These are phyloP conservation scores for Pelargonium citronellum DNA, from an alignment of 441 rosid genomes.

Conservation along the genomic window DNA sequence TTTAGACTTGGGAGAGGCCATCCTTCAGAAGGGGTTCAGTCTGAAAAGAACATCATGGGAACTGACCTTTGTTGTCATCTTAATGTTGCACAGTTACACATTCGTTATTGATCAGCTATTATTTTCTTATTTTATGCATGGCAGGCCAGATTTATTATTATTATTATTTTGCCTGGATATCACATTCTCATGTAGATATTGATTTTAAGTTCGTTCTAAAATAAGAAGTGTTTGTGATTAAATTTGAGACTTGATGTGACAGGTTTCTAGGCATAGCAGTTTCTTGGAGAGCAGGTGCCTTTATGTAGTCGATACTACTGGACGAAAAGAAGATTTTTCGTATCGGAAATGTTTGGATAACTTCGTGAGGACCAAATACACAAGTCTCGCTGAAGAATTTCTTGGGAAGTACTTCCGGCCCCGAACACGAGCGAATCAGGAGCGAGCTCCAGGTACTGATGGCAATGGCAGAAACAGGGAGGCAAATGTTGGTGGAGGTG, in stretches of 20 bases:
- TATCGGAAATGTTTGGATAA: conserved; percentile 67
- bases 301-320: conserved; percentile 61
- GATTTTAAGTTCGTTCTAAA: neutral
- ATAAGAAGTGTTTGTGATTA: neutral
- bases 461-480: too few relatives aligned
- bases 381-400: conserved; percentile 58
- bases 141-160: too few relatives aligned
- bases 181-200: conserved; percentile 2
- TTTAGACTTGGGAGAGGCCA: too few relatives aligned
- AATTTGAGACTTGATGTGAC: conserved; percentile 16
- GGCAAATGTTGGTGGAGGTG: too few relatives aligned
- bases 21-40: too few relatives aligned
- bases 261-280: conserved; percentile 62
- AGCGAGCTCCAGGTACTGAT: too few relatives aligned
- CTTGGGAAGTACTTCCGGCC: conserved; percentile 44
- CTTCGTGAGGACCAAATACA: conserved; percentile 51
- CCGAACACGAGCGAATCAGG: too few relatives aligned
- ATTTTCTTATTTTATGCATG: too few relatives aligned
- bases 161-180: neutral
- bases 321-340: conserved; percentile 64
- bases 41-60: too few relatives aligned
- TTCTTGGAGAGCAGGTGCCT: conserved; percentile 67
- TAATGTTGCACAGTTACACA: too few relatives aligned
- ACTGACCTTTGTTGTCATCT: too few relatives aligned
- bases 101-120: too few relatives aligned